Evolutionary conservation across 176 grass and related monocot genomes (phyloP), one percentile per base, ranked within the genome.

Genomic region (Avena insularis): DNA sequence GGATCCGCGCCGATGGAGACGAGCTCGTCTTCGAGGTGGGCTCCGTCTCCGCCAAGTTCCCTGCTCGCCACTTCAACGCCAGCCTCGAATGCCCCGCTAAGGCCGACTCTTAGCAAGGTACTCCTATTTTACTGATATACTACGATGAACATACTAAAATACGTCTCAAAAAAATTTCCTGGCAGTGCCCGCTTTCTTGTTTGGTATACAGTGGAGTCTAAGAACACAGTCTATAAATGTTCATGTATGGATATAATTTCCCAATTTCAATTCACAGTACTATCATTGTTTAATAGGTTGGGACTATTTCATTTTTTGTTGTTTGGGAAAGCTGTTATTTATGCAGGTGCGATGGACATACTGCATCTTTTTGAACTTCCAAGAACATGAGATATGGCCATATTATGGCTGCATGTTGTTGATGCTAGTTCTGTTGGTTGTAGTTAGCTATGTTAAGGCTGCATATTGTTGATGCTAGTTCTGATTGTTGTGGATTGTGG

Each of bases 21-120:
- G 76, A 89, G 14, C 90, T 92, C 79, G 87, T 92, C 80, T 92
- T 92, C 56, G 87, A 89, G 83, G 87, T 92, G 8, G 90, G 90
- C 1, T 86, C 86, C 56, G 90, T 86, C 45, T 92, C 87, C 79
- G 83, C 86, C 48, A 92, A 92, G 66, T 92, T 89, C 84, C 90
- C 90, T 27, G 83, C 83, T 1, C 83, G 71, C 58, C 72, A 92
- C 73, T 92, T 92, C 90, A 86, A 82, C 87, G 87, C 87, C 65
- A 92, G 90, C 87, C 90, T 89, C 75, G 84, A 89, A 16, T 89
- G 90, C 87, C 82, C 83, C 79, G 77, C 31, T 79, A 86, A 83
- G 57, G 83, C 90, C 10, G 19, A 62, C 3, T 58, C 89, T 66
- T 88, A 54, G 66, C 48, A 33, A 85, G 85, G 85, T 84, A 84